phyloP scores from a whole-genome alignment of 2,329 filamentous ascomycete species.

The Alternaria consortialis region DNA sequence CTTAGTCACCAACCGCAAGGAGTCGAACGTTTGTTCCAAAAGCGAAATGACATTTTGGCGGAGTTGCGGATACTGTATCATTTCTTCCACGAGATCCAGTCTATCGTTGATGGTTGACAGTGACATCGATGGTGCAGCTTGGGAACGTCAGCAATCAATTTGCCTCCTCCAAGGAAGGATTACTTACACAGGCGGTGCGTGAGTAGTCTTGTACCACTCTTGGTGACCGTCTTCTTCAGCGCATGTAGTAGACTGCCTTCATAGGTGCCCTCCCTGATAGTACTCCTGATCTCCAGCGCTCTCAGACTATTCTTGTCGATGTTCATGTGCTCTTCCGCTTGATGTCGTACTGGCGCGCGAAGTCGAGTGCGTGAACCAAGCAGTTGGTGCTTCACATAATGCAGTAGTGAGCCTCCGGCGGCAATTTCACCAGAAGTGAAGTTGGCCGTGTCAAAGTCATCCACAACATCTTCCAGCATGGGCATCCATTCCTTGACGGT shows the following conservation, averaged over 20 bases:
- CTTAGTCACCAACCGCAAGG: conserved; percentile 88
- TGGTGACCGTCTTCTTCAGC: conserved; percentile 88
- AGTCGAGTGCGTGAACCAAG: conserved; percentile 82
- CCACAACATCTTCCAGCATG: conserved; percentile 79
- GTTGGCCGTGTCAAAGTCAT: conserved; percentile 58
- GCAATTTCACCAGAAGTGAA: conserved; percentile 76
- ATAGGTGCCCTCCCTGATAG: conserved; percentile 79
- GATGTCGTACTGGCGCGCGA: conserved; percentile 80
- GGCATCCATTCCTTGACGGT: conserved; percentile 72
- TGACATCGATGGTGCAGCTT: conserved; percentile 86
- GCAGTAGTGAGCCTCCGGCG: conserved; percentile 81
- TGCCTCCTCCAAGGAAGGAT: accelerated
- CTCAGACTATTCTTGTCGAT: conserved; percentile 93
- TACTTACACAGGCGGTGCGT: conserved; percentile 79
- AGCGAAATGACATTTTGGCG: conserved; percentile 74
- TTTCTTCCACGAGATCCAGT: conserved; percentile 80
- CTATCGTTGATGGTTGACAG: conserved; percentile 78
- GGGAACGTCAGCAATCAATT: conserved; percentile 12
- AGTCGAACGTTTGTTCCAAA: conserved; percentile 81
- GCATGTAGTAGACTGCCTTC: conserved; percentile 89
- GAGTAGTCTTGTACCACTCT: conserved; percentile 85
- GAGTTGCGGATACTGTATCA: conserved; percentile 72
- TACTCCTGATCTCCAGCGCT: conserved; percentile 87
- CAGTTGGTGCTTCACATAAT: conserved; percentile 82
- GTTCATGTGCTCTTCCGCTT: conserved; percentile 79